Percentiles rank a stretch among this genome's conserved stretches.
Conservation (phyloP, 129 eudicot genomes). For the Silybum marianum region DNA sequence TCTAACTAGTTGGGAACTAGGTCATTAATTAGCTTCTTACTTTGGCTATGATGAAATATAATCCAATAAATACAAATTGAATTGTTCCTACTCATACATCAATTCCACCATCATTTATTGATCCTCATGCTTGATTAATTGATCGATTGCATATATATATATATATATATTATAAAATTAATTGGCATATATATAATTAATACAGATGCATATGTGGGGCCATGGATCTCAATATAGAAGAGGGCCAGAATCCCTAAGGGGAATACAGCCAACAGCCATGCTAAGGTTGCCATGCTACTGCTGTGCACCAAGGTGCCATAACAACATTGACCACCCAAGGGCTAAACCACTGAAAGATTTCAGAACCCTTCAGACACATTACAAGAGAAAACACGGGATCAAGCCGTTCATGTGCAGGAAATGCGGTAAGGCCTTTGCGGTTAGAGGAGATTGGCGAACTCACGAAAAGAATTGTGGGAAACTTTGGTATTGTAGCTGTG, state of each 20-base stretch:
- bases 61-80: not conserved
- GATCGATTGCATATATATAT: not conserved
- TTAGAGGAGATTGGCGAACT: slow-evolving; percentile 90
- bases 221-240: slow-evolving; percentile 94
- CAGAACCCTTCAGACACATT: slow-evolving; percentile 92
- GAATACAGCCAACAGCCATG: slow-evolving; percentile 94
- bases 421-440: slow-evolving; percentile 85
- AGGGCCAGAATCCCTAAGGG: slow-evolving; percentile 84
- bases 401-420: slow-evolving; percentile 86
- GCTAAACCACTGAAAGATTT: slow-evolving; percentile 90
- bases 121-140: not conserved
- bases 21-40: not conserved
- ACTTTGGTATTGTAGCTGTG: slow-evolving; percentile 87
- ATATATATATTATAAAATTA: too few species aligned
- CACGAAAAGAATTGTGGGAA: slow-evolving; percentile 94
- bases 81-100: not conserved
- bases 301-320: slow-evolving; percentile 78
- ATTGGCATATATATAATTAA: not conserved
- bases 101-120: not conserved
- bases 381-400: slow-evolving; percentile 85
- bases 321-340: slow-evolving; percentile 89
- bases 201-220: slow-evolving; percentile 99
- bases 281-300: slow-evolving; percentile 88
- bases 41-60: not conserved
- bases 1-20: not conserved